Evolutionary conservation across 2,329 filamentous ascomycete species (phyloP).

Genomic region (Hirsutella rhossiliensis): DNA sequence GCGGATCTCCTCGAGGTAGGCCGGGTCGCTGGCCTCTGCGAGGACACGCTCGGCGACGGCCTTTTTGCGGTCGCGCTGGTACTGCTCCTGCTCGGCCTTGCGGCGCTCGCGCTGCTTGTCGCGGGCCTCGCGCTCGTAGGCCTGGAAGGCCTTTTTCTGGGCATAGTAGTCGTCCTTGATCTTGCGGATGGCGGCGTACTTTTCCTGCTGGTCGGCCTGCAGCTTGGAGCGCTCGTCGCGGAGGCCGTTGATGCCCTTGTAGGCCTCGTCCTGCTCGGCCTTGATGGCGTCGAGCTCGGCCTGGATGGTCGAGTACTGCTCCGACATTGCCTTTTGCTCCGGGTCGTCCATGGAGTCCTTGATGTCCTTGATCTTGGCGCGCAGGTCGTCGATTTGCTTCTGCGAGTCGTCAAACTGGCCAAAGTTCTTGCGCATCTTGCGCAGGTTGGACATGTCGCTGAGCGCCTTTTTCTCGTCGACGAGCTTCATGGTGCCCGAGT

Average conservation of each 20-base stretch:
- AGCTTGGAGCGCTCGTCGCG: conserved; percentile 78
- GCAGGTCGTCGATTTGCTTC: conserved; percentile 80
- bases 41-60: conserved; percentile 66
- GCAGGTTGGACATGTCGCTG: conserved; percentile 66
- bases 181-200: conserved; percentile 69
- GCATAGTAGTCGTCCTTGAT: conserved; percentile 83
- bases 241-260: conserved; percentile 75
- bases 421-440: conserved; percentile 88
- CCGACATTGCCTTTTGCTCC: conserved; percentile 76
- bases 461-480: conserved; percentile 96
- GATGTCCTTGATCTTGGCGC: conserved; percentile 77
- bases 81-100: conserved; percentile 67
- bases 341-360: conserved; percentile 86
- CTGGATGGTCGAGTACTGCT: conserved; percentile 76
- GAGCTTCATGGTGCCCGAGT: conserved; percentile 82
- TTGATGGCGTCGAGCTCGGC: conserved; percentile 83
- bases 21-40: conserved; percentile 71
- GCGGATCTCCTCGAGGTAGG: conserved; percentile 87
- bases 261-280: conserved; percentile 80
- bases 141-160: conserved; percentile 67
- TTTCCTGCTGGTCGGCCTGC: conserved; percentile 76
- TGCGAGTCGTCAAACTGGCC: conserved; percentile 71
- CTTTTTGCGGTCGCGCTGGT: conserved; percentile 60
- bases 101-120: conserved; percentile 65
- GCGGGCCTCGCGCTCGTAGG: conserved; percentile 75